These are phyloP conservation scores for Corchorus olitorius DNA, from an alignment of 345 rosid genomes.

Conservation along the genomic window DNA sequence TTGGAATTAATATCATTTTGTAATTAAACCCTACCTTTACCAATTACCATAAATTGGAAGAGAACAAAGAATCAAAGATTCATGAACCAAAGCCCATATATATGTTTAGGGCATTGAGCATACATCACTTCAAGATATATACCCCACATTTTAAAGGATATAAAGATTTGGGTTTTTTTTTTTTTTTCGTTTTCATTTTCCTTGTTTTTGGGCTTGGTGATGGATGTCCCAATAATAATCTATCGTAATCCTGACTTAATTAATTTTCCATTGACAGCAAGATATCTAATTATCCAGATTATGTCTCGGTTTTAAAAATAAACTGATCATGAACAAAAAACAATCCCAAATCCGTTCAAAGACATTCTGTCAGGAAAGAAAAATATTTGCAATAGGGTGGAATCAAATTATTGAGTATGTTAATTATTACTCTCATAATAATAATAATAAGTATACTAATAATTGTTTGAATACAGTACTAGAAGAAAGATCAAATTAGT, in stretches of 20 bases:
- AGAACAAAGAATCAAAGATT: background rate
- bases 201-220: background rate
- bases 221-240: background rate
- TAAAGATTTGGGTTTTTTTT: background rate
- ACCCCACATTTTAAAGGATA: background rate
- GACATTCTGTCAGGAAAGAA: slow-evolving; percentile 27
- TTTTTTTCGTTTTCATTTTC: background rate
- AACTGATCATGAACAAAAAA: background rate
- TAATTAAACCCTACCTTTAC: background rate
- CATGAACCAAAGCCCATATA: slow-evolving; percentile 11
- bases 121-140: background rate
- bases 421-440: slow-evolving; percentile 1
- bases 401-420: slow-evolving; percentile 1
- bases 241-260: background rate
- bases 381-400: background rate
- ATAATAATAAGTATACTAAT: background rate
- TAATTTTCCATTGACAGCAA: background rate
- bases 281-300: background rate
- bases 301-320: background rate
- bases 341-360: slow-evolving; percentile 25
- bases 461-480: background rate
- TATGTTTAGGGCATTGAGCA: background rate
- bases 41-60: background rate
- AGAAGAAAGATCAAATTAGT: background rate
- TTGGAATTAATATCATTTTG: background rate